Conservation (phyloP, 306 rosid species). For the Medicago truncatula region MtrunA17r5.0-ANR NC_053044.1:22640001-22640500, state of each 20-base stretch:
- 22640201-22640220: conserved; percentile 39
- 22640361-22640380: conserved; percentile 21
- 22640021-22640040: not conserved
- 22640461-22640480: conserved; percentile 29
- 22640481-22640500: conserved; percentile 44
- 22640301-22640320: conserved; percentile 42
- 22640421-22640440: conserved; percentile 42
- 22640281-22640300: conserved; percentile 46
- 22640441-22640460: conserved; percentile 46
- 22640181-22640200: conserved; percentile 3
- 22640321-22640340: conserved; percentile 40
- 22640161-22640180: conserved; percentile 36
- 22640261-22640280: conserved; percentile 51
- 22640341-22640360: conserved; percentile 39
- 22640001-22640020: not conserved
- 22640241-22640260: conserved; percentile 42
- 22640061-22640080: conserved; percentile 39
- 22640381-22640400: conserved; percentile 46
- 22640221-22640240: conserved; percentile 30
- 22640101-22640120: conserved; percentile 32
- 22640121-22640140: not conserved
- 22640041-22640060: conserved; percentile 22
- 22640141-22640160: conserved; percentile 20
- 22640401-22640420: conserved; percentile 63
- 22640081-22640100: conserved; percentile 43